Percentiles rank a stretch among this genome's conserved stretches.
Evolutionary conservation across 78 protist species (phyloP).

Genomic region (Dictyostelium purpureum): DNA sequence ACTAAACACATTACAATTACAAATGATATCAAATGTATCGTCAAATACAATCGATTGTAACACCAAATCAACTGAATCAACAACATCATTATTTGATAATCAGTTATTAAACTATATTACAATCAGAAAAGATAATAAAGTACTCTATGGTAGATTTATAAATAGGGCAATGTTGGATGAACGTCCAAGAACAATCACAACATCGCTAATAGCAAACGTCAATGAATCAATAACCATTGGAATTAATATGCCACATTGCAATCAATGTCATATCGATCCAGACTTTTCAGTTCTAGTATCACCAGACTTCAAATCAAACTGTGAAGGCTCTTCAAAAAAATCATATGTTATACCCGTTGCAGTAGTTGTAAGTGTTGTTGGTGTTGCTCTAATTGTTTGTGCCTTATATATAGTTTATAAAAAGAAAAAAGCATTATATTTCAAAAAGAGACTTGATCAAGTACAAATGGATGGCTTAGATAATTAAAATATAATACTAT

Average conservation of each 20-base stretch:
- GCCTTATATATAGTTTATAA: no score
- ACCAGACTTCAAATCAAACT: no score
- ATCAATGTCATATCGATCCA: conserved; percentile 8
- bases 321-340: no score
- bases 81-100: neutral
- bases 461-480: no score
- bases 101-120: conserved; percentile 12
- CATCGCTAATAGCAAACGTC: neutral
- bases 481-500: no score
- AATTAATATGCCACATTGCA: conserved; percentile 19
- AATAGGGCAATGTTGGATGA: conserved; percentile 11
- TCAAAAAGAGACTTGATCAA: no score
- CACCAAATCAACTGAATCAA: neutral
- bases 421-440: no score
- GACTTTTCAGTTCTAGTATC: no score
- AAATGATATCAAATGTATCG: neutral
- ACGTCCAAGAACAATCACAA: neutral
- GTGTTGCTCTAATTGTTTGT: no score
- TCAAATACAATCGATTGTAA: neutral
- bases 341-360: no score
- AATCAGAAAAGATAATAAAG: conserved; percentile 11
- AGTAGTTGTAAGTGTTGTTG: no score
- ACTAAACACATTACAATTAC: neutral
- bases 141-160: conserved; percentile 16
- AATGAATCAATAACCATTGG: neutral